Percentiles rank a stretch among this genome's conserved stretches.
Evolutionary conservation across 208 protist species (phyloP).

Genomic region (Leptomonas seymouri): DNA sequence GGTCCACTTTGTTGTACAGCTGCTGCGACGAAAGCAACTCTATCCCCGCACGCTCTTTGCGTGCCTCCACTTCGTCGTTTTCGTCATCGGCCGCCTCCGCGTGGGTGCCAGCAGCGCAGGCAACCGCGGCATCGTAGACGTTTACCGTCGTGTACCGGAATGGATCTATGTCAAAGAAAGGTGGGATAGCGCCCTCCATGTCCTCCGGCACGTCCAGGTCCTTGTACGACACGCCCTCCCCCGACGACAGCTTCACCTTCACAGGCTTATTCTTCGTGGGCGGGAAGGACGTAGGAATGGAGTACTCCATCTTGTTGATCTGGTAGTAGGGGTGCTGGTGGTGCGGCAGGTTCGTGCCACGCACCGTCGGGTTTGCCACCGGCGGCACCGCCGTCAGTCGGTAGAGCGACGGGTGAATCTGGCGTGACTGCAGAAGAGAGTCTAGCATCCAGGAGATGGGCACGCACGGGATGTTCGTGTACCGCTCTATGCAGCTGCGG

Average conservation of each 20-base stretch:
- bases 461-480: constrained; percentile 57
- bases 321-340: constrained; percentile 88
- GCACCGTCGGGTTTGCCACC: constrained; percentile 72
- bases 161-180: constrained; percentile 65
- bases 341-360: constrained; percentile 71
- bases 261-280: constrained; percentile 16
- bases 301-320: constrained; percentile 83
- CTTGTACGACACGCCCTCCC: constrained; percentile 30
- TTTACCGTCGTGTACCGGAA: constrained; percentile 67
- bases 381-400: constrained; percentile 68
- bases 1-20: constrained; percentile 65
- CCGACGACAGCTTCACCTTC: constrained; percentile 21
- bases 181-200: constrained; percentile 46
- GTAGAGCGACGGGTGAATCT: constrained; percentile 80
- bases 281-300: constrained; percentile 73
- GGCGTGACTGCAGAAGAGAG: constrained; percentile 86
- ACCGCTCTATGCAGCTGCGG: constrained; percentile 64
- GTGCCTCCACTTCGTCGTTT: constrained; percentile 52
- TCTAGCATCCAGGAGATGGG: constrained; percentile 90
- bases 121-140: constrained; percentile 62
- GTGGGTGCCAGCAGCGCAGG: constrained; percentile 32
- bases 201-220: constrained; percentile 21
- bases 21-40: constrained; percentile 68
- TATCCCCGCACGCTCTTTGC: constrained; percentile 46
- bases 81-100: constrained; percentile 44